phyloP scores from a whole-genome alignment of 257 asterid genomes.

The Scutellaria minor region DNA sequence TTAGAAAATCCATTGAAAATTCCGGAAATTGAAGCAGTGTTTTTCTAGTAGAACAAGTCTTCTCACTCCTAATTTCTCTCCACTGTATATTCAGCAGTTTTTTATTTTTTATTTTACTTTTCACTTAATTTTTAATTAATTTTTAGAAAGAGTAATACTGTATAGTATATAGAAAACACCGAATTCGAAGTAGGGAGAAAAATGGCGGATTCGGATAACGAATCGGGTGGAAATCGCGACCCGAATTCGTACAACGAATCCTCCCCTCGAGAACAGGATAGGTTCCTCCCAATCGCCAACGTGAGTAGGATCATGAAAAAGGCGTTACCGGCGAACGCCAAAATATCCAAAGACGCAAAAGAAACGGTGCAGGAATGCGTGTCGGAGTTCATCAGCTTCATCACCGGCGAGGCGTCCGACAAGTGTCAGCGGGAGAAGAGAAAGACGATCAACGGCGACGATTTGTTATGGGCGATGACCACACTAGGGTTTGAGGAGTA shows the following conservation, averaged over 20 bases:
- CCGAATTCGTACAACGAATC: conserved; percentile 47
- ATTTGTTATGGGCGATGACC: conserved; percentile 74
- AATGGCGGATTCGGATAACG: conserved; percentile 91
- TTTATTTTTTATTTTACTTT: too few relatives aligned
- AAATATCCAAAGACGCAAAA: conserved; percentile 71
- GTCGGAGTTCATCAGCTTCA: conserved; percentile 73
- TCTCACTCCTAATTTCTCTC: too few relatives aligned
- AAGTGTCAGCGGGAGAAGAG: conserved; percentile 75
- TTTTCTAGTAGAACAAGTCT: too few relatives aligned
- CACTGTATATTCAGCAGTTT: too few relatives aligned
- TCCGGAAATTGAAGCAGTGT: not conserved
- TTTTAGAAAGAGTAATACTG: not conserved
- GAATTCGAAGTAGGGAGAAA: not conserved
- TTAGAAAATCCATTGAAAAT: not conserved
- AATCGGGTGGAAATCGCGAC: conserved; percentile 73
- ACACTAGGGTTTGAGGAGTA: conserved; percentile 74
- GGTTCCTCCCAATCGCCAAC: conserved; percentile 75
- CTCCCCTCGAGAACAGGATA: conserved; percentile 65
- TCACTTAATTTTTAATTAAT: not conserved
- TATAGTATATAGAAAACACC: too few relatives aligned
- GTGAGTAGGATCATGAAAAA: conserved; percentile 72
- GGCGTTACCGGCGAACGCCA: conserved; percentile 73
- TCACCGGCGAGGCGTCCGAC: conserved; percentile 77
- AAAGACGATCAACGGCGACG: conserved; percentile 73
- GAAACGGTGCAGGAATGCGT: conserved; percentile 78